phyloP scores from a whole-genome alignment of 495 filamentous ascomycete genomes.

The Parmelia sp. region DNA sequence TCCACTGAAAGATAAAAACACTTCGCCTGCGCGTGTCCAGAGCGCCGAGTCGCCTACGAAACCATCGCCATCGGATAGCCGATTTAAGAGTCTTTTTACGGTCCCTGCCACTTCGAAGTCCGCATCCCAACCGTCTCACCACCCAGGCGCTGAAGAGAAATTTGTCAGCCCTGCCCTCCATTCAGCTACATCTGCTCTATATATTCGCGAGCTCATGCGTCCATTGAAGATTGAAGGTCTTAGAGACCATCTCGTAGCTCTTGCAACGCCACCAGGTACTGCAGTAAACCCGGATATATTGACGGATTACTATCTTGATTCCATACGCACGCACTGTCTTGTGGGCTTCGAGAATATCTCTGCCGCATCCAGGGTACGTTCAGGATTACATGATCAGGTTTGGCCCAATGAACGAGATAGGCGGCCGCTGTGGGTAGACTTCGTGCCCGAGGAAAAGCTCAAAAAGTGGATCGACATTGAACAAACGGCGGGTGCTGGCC shows the following conservation, averaged over 20 bases:
- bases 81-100: slow-evolving; percentile 54
- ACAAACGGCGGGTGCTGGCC: slow-evolving; percentile 42
- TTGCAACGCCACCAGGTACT: slow-evolving; percentile 55
- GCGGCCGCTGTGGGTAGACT: slow-evolving; percentile 84
- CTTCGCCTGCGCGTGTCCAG: slow-evolving; percentile 1
- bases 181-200: slow-evolving; percentile 76
- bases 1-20: neutral
- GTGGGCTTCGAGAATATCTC: slow-evolving; percentile 59
- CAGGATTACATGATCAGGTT: slow-evolving; percentile 64
- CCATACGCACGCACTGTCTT: slow-evolving; percentile 83
- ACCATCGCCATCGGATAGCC: slow-evolving; percentile 31
- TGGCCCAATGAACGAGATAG: slow-evolving; percentile 86
- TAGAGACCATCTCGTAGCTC: slow-evolving; percentile 56
- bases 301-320: slow-evolving; percentile 68
- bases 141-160: slow-evolving; percentile 37
- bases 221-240: slow-evolving; percentile 64
- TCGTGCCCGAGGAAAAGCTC: slow-evolving; percentile 71
- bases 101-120: slow-evolving; percentile 22
- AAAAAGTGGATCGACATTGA: slow-evolving; percentile 70
- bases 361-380: slow-evolving; percentile 72
- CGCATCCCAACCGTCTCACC: slow-evolving; percentile 18
- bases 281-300: slow-evolving; percentile 49
- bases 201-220: slow-evolving; percentile 87
- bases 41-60: slow-evolving; percentile 17
- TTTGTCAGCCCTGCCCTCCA: slow-evolving; percentile 64